These are phyloP conservation scores for Neoscytalidium dimidiatum DNA, from an alignment of 2,329 filamentous ascomycete species.

Conservation along the genomic window DNA sequence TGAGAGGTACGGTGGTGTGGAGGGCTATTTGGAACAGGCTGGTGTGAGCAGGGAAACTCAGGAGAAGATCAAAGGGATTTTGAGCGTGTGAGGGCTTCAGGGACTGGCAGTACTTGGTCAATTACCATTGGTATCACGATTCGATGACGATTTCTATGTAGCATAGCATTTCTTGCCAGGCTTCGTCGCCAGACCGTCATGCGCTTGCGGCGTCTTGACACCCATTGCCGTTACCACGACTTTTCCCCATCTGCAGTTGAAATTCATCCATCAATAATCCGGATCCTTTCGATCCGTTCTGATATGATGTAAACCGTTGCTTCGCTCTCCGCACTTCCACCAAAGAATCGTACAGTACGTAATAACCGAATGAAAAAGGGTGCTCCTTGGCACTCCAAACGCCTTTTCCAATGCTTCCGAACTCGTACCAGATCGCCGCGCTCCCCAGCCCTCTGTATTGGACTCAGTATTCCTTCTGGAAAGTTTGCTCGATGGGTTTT, in stretches of 20 bases:
- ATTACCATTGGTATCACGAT: not conserved
- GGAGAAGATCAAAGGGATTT: conserved; percentile 34
- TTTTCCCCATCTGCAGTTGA: too few relatives aligned
- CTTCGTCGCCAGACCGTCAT: too few relatives aligned
- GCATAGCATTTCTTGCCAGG: not conserved
- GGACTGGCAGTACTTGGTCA: not conserved
- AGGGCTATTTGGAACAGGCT: conserved; percentile 64
- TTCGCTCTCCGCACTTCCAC: too few relatives aligned
- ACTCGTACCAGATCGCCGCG: not conserved
- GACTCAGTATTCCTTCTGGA: conserved; percentile 67
- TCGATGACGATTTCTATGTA: too few relatives aligned
- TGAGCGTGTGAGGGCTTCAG: conserved; percentile 21
- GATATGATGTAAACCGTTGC: too few relatives aligned
- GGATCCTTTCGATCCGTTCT: too few relatives aligned
- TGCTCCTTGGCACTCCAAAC: not conserved
- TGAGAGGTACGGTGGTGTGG: conserved; percentile 65
- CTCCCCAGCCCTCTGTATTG: not conserved
- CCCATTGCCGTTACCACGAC: too few relatives aligned
- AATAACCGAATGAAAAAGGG: too few relatives aligned
- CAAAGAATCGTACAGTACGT: too few relatives aligned
- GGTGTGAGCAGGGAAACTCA: conserved; percentile 49
- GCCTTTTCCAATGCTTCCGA: not conserved
- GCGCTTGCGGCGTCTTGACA: too few relatives aligned
- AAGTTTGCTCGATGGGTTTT: conserved; percentile 83
- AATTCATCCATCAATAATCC: too few relatives aligned